Base-by-base conservation (phyloP, 1,284 basidiomycete species). In the Schizophyllum commune region DNA sequence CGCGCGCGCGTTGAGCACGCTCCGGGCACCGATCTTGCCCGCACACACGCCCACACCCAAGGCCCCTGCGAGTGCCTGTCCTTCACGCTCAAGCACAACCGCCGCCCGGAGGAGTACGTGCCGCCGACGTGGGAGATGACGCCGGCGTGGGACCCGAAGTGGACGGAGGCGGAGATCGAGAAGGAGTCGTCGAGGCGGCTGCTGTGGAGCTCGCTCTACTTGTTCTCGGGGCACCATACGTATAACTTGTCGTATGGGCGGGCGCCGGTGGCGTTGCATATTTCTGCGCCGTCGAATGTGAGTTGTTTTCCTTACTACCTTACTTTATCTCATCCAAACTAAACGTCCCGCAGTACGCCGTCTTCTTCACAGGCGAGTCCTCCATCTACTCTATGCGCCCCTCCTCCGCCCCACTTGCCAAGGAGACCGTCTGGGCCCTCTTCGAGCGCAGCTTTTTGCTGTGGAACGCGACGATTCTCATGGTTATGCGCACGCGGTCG, bases 151-250 rank as follows among this genome's bases (percentile, higher is more conserved):
- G 76, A 81, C 60, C 68, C 74, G 17, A 71, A 75, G 19, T 85
- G 81, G 80, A 74, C 78, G n/a, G 83, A 84, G 56, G 78, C 73
- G 1, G 88, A 91, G 64, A 80, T 89, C 62, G 74, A 78, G 60
- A 86, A 83, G 70, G 89, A 91, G 68, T 84, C 85, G 61, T 85
- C 83, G 66, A 81, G 89, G n/a, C 75, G 88, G 52, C 70, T 91
- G 27, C 86, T 84, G 60, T 91, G 89, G 89, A 86, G 84, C 68
- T 73, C 83, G 1, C 76, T 89, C 69, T 77, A 78, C 61, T 75
- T 89, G 13, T 76, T 82, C 9, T 85, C 86, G 8, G 85, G 83
- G 2, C 82, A 88, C 69, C 83, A 80, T 32, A 79, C 81, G 9
- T 90, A 87, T 68, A 74, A 78, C 7, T 78, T 79, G n/a, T 80